Conservation (phyloP, 495 filamentous ascomycete genomes). For the Parmelia sp. region DNA sequence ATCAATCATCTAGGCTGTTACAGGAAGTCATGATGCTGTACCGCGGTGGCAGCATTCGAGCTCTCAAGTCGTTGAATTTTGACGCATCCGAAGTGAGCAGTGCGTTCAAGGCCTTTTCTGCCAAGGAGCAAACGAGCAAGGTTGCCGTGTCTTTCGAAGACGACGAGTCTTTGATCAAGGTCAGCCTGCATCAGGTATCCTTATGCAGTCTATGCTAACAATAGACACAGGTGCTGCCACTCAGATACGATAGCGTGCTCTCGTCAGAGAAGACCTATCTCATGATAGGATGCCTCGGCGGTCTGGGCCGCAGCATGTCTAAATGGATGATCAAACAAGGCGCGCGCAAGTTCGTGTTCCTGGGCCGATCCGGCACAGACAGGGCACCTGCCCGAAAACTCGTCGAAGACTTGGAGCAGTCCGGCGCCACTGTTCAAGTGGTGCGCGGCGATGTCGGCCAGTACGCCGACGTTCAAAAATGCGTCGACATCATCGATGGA, state of each 20-base stretch:
- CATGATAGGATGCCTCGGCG: conserved; percentile 35
- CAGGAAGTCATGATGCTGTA: no score
- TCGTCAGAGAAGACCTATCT: conserved; percentile 28
- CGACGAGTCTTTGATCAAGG: no score
- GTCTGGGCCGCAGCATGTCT: conserved; percentile 33
- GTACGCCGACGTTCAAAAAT: conserved; percentile 27
- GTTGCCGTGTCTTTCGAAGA: no score
- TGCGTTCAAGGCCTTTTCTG: no score
- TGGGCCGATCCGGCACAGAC: conserved; percentile 30
- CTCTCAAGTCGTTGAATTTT: no score
- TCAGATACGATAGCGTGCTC: background rate
- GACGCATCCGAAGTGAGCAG: no score
- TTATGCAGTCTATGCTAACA: no score
- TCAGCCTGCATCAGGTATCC: no score
- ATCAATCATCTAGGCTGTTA: no score
- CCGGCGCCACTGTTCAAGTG: conserved; percentile 28
- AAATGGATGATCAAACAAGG: conserved; percentile 34
- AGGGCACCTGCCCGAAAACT: conserved; percentile 19
- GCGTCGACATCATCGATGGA: background rate
- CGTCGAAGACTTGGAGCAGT: conserved; percentile 24
- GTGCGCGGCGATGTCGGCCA: conserved; percentile 32
- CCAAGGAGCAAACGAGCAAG: no score
- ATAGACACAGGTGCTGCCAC: background rate
- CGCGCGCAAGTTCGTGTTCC: conserved; percentile 36
- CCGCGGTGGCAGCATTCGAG: no score